Base-by-base conservation (phyloP, 2,329 filamentous ascomycete genomes). In the Nemania sp. region DNA sequence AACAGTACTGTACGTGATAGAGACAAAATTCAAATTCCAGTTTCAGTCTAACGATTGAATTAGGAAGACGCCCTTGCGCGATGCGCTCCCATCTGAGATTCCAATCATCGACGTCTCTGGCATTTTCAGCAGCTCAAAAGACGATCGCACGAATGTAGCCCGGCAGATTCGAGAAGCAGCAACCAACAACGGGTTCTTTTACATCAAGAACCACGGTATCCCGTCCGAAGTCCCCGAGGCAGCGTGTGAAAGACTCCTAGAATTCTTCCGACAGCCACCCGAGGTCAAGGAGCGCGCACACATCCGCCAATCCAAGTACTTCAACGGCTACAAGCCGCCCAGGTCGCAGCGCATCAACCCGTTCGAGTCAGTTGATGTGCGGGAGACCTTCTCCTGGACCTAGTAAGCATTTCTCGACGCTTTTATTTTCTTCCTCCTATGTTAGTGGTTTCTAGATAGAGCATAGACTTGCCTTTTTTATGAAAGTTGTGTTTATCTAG, bases 131-230 rank as follows among this genome's bases (percentile, higher is more conserved):
- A 64, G 73, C 2, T 64, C 74, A 0, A 60, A 79, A 0, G 71
- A 77, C 2, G 79, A 80, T 18, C 80, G 82, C 1, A 73, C 79
- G 55, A 73, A 73, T 7, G 77, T 84, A 3, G 81, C 83, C 2
- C 71, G 73, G 13, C 73, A 81, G 51, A 79, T 85, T 18, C 78
- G 80, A 7, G 76, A 80, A 69, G 83, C 79, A 49, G 80, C 74
- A 24, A 78, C 72, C 66, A 77, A 79, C 20, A 80, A 82, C 47
- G 82, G 83, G 3, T 85, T 84, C 72, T 84, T 86, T 73, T 83
- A 84, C 35, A 75, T 80, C 18, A 70, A 76, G 41, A 78, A 79
- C 68, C 77, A 80, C 56, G 73, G 64, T 22, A 70, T 75, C 29
- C 43, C 57, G 18, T 74, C 75, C 71, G 72, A 32, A 73, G 81